phyloP scores from a whole-genome alignment of 331 rosid genomes.

The Saraca asoca region DNA sequence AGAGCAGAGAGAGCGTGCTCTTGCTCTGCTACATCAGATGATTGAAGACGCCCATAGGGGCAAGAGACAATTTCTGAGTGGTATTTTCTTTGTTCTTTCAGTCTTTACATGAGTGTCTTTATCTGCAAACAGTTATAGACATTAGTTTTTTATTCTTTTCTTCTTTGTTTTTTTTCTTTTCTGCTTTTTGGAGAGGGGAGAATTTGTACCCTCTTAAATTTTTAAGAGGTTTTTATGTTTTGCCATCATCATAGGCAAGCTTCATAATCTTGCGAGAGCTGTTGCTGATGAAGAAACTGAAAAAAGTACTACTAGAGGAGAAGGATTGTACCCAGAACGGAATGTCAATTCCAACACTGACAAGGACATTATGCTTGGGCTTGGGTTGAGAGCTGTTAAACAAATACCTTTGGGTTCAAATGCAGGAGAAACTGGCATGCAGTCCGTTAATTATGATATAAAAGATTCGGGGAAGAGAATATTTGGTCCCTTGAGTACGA shows the following conservation, averaged over 20 bases:
- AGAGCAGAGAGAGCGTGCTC: conserved; percentile 96
- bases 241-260: conserved; percentile 70
- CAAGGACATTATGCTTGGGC: conserved; percentile 79
- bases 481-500: conserved; percentile 80
- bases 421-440: conserved; percentile 54
- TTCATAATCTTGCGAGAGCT: conserved; percentile 98
- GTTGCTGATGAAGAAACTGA: conserved; percentile 93
- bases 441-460: conserved; percentile 68
- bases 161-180: not conserved
- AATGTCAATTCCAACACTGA: conserved; percentile 59
- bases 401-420: conserved; percentile 59
- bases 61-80: conserved; percentile 95
- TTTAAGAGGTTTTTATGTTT: conserved; percentile 31
- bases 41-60: conserved; percentile 96
- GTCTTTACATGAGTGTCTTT: conserved; percentile 3
- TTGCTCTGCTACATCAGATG: conserved; percentile 92
- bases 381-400: conserved; percentile 75
- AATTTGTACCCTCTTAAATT: conserved; percentile 15
- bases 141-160: conserved; percentile 2
- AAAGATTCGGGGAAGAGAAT: conserved; percentile 84
- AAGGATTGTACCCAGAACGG: conserved; percentile 63
- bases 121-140: not conserved
- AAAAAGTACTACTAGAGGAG: conserved; percentile 63
- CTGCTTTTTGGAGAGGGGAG: conserved; percentile 8
- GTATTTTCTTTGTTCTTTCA: conserved; percentile 46